Conservation (phyloP, 1,284 basidiomycete genomes). For the Sparassis latifolia region DNA sequence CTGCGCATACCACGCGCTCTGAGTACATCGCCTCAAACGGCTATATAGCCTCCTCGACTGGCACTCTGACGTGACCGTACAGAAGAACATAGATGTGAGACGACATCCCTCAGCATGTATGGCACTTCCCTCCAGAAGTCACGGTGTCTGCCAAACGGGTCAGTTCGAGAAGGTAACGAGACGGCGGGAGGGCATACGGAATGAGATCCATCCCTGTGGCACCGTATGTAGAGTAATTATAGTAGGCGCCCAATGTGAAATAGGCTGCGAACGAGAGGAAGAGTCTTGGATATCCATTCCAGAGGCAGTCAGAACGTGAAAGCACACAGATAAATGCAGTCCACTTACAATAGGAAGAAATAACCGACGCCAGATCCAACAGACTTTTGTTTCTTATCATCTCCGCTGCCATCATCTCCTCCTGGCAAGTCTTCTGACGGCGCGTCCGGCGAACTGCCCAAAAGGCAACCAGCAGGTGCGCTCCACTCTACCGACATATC, state of each 20-base stretch:
- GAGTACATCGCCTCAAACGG: constrained; percentile 42
- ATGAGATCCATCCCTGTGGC: constrained; percentile 74
- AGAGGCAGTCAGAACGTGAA: background rate
- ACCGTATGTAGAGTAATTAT: constrained; percentile 80
- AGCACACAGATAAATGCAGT: background rate
- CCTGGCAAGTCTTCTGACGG: constrained; percentile 23
- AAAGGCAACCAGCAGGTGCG: constrained; percentile 44
- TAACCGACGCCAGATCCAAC: constrained; percentile 75
- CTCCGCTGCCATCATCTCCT: constrained; percentile 26
- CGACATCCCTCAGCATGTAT: constrained; percentile 72
- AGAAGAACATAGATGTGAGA: constrained; percentile 67
- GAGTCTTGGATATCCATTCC: constrained; percentile 35
- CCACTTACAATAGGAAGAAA: constrained; percentile 75
- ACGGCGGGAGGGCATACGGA: constrained; percentile 46
- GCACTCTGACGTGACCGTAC: constrained; percentile 58
- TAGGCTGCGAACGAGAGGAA: constrained; percentile 62
- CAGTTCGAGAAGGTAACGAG: constrained; percentile 4
- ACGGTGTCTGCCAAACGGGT: constrained; percentile 50
- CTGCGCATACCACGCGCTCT: too few relatives aligned
- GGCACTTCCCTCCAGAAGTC: constrained; percentile 86
- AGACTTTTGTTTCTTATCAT: constrained; percentile 26
- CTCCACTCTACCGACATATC: constrained; percentile 54
- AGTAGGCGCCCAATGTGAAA: constrained; percentile 70
- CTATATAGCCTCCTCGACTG: constrained; percentile 65
- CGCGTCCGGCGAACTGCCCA: constrained; percentile 30